Percentiles rank a stretch among this genome's conserved stretches.
These are phyloP conservation scores for Penicillium sp. DNA, from an alignment of 2,329 filamentous ascomycete species.

Conservation along the genomic window DNA sequence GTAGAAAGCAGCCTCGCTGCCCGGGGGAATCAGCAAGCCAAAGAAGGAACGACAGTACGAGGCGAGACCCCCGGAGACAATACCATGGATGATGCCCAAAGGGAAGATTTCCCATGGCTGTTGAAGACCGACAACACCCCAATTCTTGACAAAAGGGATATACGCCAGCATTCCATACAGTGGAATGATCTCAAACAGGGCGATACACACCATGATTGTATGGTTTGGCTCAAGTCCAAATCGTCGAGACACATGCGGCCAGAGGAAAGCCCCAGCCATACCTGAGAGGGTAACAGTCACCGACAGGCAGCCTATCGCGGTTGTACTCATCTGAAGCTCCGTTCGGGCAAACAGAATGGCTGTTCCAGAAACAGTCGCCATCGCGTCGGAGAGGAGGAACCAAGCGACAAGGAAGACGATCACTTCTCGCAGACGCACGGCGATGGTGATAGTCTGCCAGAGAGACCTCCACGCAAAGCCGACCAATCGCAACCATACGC, in stretches of 20 bases:
- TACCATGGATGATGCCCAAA: conserved; percentile 74
- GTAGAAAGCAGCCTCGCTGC: conserved; percentile 87
- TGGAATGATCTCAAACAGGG: conserved; percentile 82
- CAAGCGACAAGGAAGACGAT: conserved; percentile 77
- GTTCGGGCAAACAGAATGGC: conserved; percentile 91
- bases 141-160: conserved; percentile 64
- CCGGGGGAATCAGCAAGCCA: conserved; percentile 81
- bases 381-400: conserved; percentile 85
- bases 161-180: conserved; percentile 81
- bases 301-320: conserved; percentile 76
- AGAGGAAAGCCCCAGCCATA: conserved; percentile 76
- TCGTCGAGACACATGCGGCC: conserved; percentile 66
- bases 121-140: conserved; percentile 73
- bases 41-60: conserved; percentile 84
- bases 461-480: conserved; percentile 76
- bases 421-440: conserved; percentile 64
- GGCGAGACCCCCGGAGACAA: conserved; percentile 78
- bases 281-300: conserved; percentile 78
- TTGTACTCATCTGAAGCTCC: conserved; percentile 73
- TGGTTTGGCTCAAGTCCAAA: conserved; percentile 67
- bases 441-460: conserved; percentile 67
- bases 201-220: conserved; percentile 82
- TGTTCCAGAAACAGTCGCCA: conserved; percentile 84
- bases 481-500: conserved; percentile 62
- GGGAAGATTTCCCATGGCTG: conserved; percentile 92